Evolutionary conservation across 768 basidiomycete species (phyloP).

Genomic region (Amanita muscaria): DNA sequence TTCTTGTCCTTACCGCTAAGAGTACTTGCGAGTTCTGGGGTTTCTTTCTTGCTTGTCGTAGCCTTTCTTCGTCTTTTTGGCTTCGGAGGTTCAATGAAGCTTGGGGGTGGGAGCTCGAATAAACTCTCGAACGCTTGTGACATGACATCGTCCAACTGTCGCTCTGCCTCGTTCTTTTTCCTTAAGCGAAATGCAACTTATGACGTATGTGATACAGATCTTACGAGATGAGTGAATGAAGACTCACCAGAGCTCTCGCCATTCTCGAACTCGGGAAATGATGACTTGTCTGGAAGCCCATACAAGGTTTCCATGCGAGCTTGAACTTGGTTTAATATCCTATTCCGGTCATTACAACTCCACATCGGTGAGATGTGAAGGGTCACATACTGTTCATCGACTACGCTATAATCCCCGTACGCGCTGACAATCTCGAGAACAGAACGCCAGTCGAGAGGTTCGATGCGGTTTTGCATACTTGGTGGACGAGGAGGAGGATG

Average conservation of each 20-base stretch:
- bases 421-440: conserved; percentile 47
- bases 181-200: conserved; percentile 4
- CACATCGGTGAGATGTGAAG: background rate
- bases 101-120: background rate
- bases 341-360: conserved; percentile 12
- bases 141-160: background rate
- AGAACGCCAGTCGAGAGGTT: conserved; percentile 53
- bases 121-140: conserved; percentile 4
- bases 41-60: background rate
- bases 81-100: background rate
- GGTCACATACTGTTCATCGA: conserved; percentile 29
- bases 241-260: conserved; percentile 3
- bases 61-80: background rate
- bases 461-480: conserved; percentile 57
- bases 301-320: conserved; percentile 21
- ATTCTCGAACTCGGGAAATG: background rate
- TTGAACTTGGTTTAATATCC: conserved; percentile 22
- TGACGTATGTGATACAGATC: background rate
- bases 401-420: conserved; percentile 25
- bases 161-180: background rate
- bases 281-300: conserved; percentile 6
- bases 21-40: no score
- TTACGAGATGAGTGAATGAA: background rate
- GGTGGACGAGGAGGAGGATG: conserved; percentile 47
- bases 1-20: no score